These are phyloP conservation scores for Paraglomus brasilianum DNA, from an alignment of 192 early-diverging fungal species.

Conservation along the genomic window DNA sequence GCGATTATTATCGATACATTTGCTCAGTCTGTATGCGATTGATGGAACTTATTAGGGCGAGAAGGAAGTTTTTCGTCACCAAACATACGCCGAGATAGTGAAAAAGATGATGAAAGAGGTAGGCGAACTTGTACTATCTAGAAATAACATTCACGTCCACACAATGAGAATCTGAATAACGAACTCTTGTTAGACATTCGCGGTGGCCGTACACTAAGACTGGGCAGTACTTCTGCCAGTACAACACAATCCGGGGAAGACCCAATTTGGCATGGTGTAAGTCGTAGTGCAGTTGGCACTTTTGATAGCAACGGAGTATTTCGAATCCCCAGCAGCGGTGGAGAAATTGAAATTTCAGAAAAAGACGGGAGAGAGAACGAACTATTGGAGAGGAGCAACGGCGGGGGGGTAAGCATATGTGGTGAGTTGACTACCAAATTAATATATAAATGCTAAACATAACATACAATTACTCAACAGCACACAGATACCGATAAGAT, in stretches of 20 bases:
- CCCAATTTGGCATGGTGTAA: constrained; percentile 51
- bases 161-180: no score
- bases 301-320: constrained; percentile 72
- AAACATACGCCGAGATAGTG: not conserved
- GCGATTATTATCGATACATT: no score
- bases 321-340: constrained; percentile 50
- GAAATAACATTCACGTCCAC: no score
- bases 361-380: constrained; percentile 16
- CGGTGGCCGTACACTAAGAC: constrained; percentile 19
- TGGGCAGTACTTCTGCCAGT: constrained; percentile 9
- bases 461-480: not conserved
- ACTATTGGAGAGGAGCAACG: constrained; percentile 21
- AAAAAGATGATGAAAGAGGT: constrained; percentile 1
- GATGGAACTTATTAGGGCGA: not conserved
- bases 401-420: not conserved
- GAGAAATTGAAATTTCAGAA: constrained; percentile 40
- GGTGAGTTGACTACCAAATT: no score
- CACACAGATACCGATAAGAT: no score
- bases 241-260: constrained; percentile 38
- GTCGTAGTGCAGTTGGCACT: constrained; percentile 58
- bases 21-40: no score
- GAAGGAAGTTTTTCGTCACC: constrained; percentile 13
- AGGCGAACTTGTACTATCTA: not conserved
- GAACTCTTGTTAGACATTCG: not conserved
- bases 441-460: not conserved